Evolutionary conservation across 2,329 filamentous ascomycete genomes (phyloP), one percentile per base, ranked within the genome.

Genomic region (Aspergillaceae sp.): DNA sequence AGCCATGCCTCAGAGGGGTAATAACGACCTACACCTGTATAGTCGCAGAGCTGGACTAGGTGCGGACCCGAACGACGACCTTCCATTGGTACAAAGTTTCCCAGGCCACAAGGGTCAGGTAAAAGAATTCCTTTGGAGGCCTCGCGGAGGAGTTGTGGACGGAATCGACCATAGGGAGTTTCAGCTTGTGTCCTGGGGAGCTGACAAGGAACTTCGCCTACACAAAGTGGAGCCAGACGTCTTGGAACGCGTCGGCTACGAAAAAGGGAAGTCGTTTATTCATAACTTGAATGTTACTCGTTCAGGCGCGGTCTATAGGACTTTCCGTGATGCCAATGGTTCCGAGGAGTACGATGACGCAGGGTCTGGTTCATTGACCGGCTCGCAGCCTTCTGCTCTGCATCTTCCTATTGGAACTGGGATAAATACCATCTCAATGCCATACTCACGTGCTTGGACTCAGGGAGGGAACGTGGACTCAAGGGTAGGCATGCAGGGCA

Each of bases 61-160:
- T 9, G 56, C 59, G 40, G 65, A 62, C n/a, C 56, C 58, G 10
- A 30, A n/a, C 29, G 56, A 58, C 4, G 62, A 66, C 32, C 57
- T 71, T 9, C 60, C 68, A 9, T 64, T 75, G 40, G 73, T 74
- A 10, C 73, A 73, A 57, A 70, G 69, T 43, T 80, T 80, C 51
- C 67, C 70, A 11, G 75, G 75, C 10, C 77, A 81, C 54, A 71
- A 75, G 50, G 74, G 74, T 7, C 75, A 90, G 60, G 88, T 87
- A 29, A 94, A 92, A 60, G 90, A 96, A 57, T 96, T 96, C 50
- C 70, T 96, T 7, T 96, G 90, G 90, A 79, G 90, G 62, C 79
- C 80, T 41, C 80, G 90, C 46, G 90, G 90, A 34, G 73, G 74
- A 19, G 77, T 78, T 11, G 77, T 80, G 10, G 79, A 87, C 45